phyloP scores from a whole-genome alignment of 1,284 basidiomycete genomes.

The Bondarzewia mesenterica region DNA sequence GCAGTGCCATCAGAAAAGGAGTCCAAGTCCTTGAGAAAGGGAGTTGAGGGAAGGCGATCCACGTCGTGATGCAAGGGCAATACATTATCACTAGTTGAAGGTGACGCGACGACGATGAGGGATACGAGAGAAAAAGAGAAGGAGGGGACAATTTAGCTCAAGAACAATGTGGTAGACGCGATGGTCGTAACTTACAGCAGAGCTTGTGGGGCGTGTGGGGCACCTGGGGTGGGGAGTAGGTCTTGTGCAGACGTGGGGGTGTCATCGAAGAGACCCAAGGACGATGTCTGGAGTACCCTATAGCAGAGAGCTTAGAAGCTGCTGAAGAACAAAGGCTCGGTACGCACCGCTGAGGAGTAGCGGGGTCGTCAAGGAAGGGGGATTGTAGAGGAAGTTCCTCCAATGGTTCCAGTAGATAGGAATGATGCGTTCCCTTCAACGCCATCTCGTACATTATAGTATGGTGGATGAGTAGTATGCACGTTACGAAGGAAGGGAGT shows the following conservation, averaged over 20 bases:
- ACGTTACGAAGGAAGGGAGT: neutral
- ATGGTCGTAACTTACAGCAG: neutral
- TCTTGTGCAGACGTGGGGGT: conserved; percentile 10
- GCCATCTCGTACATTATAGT: neutral
- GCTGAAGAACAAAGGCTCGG: neutral
- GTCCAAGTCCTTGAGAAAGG: conserved; percentile 41
- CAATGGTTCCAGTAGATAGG: conserved; percentile 10
- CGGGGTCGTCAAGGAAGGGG: conserved; percentile 9
- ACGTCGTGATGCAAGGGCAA: neutral
- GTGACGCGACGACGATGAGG: neutral
- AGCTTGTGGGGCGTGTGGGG: neutral
- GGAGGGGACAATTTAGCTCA: neutral
- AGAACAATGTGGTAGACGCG: neutral
- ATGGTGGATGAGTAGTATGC: neutral
- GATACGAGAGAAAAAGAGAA: neutral
- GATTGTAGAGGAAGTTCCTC: conserved; percentile 11
- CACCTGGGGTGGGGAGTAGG: conserved; percentile 8
- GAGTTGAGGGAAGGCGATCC: conserved; percentile 22
- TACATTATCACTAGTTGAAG: too few species aligned
- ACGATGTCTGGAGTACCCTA: conserved; percentile 8
- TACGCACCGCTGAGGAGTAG: conserved; percentile 3
- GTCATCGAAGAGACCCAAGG: conserved; percentile 12
- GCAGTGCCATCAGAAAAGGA: conserved; percentile 47
- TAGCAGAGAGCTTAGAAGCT: neutral
- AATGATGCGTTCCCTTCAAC: neutral